These are phyloP conservation scores for Cylindrodendrum hubeiense DNA, from an alignment of 2,329 filamentous ascomycete species.

Conservation along the genomic window DNA sequence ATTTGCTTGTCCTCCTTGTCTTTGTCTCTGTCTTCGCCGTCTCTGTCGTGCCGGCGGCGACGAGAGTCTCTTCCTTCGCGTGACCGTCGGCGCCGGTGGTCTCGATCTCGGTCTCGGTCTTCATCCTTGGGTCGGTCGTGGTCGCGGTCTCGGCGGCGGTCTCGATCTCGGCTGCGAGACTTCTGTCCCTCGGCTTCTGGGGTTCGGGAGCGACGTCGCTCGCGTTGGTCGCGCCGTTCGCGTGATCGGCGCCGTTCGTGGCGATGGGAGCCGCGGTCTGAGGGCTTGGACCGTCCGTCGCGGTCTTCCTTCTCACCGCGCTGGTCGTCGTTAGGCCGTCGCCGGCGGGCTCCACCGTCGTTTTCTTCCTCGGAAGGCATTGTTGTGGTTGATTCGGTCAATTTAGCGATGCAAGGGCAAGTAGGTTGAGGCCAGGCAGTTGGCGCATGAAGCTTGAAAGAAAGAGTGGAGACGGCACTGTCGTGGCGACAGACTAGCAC, in stretches of 20 bases:
- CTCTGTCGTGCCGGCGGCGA: slow-evolving; percentile 39
- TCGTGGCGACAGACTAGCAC: slow-evolving; percentile 1
- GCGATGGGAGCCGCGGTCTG: slow-evolving; percentile 40
- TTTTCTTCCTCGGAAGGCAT: slow-evolving; percentile 47
- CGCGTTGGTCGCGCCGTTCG: slow-evolving; percentile 43
- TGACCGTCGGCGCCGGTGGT: slow-evolving; percentile 46
- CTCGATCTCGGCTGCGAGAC: slow-evolving; percentile 44
- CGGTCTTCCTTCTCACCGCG: slow-evolving; percentile 31
- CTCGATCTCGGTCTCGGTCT: slow-evolving; percentile 32
- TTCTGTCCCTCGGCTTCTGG: slow-evolving; percentile 45
- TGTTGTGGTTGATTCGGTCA: background rate
- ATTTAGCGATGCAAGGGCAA: background rate
- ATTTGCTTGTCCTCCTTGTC: slow-evolving; percentile 39
- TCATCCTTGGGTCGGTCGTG: slow-evolving; percentile 38
- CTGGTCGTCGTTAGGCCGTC: slow-evolving; percentile 34
- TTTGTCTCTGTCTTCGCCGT: slow-evolving; percentile 29
- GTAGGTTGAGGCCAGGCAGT: slow-evolving; percentile 1
- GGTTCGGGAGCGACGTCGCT: slow-evolving; percentile 49
- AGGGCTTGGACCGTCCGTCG: slow-evolving; percentile 38
- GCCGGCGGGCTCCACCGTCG: slow-evolving; percentile 28
- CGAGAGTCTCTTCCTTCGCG: slow-evolving; percentile 47
- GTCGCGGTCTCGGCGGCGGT: slow-evolving; percentile 32
- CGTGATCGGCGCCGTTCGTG: slow-evolving; percentile 46
- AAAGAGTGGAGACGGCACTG: slow-evolving; percentile 16
- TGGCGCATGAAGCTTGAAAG: slow-evolving; percentile 1